These are phyloP conservation scores for Silybum marianum DNA, from an alignment of 129 eudicot species.

Conservation along the genomic window DNA sequence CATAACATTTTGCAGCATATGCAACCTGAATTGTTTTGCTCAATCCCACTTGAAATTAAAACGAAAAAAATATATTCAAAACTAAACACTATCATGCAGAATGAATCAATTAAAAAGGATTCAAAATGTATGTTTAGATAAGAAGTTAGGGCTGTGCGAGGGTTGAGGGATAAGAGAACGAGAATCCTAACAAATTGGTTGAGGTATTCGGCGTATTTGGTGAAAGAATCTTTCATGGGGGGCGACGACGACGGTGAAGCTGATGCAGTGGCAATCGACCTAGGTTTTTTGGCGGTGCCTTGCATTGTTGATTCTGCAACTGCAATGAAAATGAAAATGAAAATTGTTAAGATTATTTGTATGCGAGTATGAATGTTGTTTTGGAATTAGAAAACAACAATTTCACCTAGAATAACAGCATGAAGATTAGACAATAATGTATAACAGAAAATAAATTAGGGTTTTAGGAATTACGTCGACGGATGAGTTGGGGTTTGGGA, in stretches of 20 bases:
- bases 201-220: constrained; percentile 70
- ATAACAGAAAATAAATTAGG: neutral
- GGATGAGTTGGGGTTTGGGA: constrained; percentile 66
- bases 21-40: neutral
- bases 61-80: no score
- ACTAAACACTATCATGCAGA: neutral
- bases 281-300: constrained; percentile 55
- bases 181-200: constrained; percentile 58
- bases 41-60: neutral
- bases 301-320: constrained; percentile 52
- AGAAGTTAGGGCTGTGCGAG: neutral
- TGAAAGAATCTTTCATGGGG: constrained; percentile 59
- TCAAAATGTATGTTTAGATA: neutral
- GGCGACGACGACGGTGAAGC: constrained; percentile 22
- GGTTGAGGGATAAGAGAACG: neutral
- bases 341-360: neutral
- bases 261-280: constrained; percentile 44
- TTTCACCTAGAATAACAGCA: neutral
- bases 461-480: constrained; percentile 45
- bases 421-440: no score
- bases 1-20: neutral
- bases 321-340: no score
- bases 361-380: neutral
- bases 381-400: neutral
- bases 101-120: neutral